phyloP scores from a whole-genome alignment of 768 basidiomycete species.

The Serendipita vermifera region DNA sequence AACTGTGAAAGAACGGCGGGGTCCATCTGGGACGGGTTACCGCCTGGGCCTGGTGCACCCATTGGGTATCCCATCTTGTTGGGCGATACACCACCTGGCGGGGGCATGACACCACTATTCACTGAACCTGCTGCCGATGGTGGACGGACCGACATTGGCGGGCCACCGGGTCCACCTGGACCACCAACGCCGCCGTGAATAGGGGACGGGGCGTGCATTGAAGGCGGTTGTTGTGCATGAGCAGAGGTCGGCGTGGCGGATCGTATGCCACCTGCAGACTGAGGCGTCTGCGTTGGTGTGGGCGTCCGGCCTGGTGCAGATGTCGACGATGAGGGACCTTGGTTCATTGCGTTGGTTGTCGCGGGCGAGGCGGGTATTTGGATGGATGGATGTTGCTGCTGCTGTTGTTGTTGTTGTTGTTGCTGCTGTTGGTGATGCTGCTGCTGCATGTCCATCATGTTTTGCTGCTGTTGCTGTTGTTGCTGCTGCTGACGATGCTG shows the following conservation, averaged over 20 bases:
- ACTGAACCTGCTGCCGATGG: constrained; percentile 3
- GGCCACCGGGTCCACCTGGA: background rate
- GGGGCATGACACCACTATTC: background rate
- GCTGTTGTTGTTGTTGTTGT: constrained; percentile 9
- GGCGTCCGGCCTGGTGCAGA: background rate
- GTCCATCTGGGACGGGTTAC: constrained; percentile 15
- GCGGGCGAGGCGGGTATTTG: background rate
- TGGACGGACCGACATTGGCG: background rate
- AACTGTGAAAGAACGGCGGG: constrained; percentile 17
- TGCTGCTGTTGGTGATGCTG: constrained; percentile 17
- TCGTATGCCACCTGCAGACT: background rate
- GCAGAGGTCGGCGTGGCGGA: background rate
- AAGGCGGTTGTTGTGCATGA: background rate
- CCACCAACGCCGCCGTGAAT: background rate
- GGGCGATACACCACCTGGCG: background rate
- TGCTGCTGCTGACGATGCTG: constrained; percentile 22
- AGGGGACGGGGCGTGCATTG: constrained; percentile 5
- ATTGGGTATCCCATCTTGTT: background rate
- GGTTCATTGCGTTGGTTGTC: background rate
- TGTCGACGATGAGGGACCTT: background rate
- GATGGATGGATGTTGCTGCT: constrained; percentile 4
- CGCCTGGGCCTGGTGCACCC: background rate
- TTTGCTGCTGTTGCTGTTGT: constrained; percentile 9
- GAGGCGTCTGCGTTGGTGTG: background rate
- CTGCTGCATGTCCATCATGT: constrained; percentile 14